These are phyloP conservation scores for Podospora comata DNA, from an alignment of 495 filamentous ascomycete genomes.

Conservation along the genomic window DNA sequence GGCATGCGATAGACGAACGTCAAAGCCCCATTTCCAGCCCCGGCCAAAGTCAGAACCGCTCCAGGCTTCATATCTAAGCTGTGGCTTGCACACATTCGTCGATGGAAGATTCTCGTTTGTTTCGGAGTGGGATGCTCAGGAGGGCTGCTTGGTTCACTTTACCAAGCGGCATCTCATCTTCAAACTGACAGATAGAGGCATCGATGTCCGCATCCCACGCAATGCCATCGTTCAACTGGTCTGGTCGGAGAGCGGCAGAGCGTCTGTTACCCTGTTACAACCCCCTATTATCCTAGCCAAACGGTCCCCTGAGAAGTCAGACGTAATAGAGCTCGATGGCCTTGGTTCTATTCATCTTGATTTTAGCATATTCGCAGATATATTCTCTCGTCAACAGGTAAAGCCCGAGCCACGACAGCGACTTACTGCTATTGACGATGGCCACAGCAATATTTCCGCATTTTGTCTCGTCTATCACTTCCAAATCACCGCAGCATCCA, in stretches of 20 bases:
- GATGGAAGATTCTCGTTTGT: conserved; percentile 42
- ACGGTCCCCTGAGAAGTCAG: background rate
- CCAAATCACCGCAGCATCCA: conserved; percentile 2
- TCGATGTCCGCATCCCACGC: conserved; percentile 41
- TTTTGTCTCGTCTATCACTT: conserved; percentile 25
- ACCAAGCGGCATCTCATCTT: conserved; percentile 41
- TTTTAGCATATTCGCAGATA: background rate
- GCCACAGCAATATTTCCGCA: conserved; percentile 13
- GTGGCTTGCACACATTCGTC: conserved; percentile 50
- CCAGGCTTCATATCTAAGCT: conserved; percentile 35
- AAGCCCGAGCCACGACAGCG: conserved; percentile 29
- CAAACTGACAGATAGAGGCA: background rate
- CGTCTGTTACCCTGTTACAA: conserved; percentile 36
- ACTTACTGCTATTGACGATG: conserved; percentile 20
- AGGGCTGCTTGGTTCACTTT: conserved; percentile 44
- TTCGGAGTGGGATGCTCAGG: conserved; percentile 40
- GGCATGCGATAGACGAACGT: conserved; percentile 33
- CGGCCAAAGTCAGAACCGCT: conserved; percentile 27
- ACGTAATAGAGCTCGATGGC: background rate
- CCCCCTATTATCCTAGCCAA: conserved; percentile 21
- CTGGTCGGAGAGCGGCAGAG: conserved; percentile 27
- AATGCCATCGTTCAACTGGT: conserved; percentile 37
- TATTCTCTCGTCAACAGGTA: conserved; percentile 4
- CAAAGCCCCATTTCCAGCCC: conserved; percentile 8
- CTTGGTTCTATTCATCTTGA: background rate